Base-by-base conservation (phyloP, 768 basidiomycete species). In the Trametes coccinea region DNA sequence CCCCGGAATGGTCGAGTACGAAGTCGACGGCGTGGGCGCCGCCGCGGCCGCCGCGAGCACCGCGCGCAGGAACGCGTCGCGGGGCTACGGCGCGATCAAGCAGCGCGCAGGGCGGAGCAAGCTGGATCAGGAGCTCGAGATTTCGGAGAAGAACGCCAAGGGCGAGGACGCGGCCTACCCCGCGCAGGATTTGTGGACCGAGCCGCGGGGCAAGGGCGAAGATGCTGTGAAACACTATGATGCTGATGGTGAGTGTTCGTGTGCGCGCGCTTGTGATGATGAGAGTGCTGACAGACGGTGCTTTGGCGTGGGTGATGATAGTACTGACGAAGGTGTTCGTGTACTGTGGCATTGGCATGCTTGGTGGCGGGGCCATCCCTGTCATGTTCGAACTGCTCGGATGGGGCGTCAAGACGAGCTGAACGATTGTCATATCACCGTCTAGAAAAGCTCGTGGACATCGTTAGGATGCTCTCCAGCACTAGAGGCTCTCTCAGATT, bases 311-410 rank as follows among this genome's bases (percentile, higher is more conserved):
- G 40, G 29, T 56, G 40, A 27, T 33, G 17, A 1, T 33, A 93
- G 93, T 95, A 7, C 74, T 95, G 63, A 95, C 93, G 30, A 95
- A 95, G 77, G 86, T 95, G 11, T 85, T 93, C 46, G 94, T 95
- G 4, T 96, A 98, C 71, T 81, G 83, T 53, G 95, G 95, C 0
- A 96, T 98, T 61, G 93, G 84, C 0, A 73, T 89, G 11, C 70
- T 95, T 10, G 83, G 87, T 2, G 73, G 77, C 13, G 85, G 89
- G 65, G 73, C 78, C 0, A 76, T 88, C 34, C 93, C 93, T 0
- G 75, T 87, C 11, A 71, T 84, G 67, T 93, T 92, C 66, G 85
- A 89, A 66, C 53, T 83, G 2, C 66, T 90, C 6, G 89, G 86
- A 1, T 89, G 85, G 86, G 90, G 90, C 27, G 78, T 88, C 51